Conservation (phyloP, 169 alveolate species). For the Plasmodium gaboni region DNA sequence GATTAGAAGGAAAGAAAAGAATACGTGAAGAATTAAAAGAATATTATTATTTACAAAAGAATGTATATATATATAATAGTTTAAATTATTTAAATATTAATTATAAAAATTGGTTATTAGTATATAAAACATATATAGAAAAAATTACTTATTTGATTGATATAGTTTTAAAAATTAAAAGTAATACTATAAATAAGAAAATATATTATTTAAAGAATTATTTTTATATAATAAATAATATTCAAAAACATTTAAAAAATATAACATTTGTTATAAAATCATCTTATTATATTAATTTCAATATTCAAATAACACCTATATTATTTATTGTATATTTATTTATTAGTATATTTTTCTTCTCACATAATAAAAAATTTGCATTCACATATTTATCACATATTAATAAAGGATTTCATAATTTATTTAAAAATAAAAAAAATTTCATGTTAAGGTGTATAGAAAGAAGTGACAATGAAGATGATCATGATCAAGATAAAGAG, state of each 20-base stretch:
- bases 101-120: slow-evolving; percentile 72
- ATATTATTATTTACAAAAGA: slow-evolving; percentile 16
- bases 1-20: not conserved
- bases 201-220: slow-evolving; percentile 38
- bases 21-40: not conserved
- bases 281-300: slow-evolving; percentile 61
- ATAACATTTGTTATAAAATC: slow-evolving; percentile 49
- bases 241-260: slow-evolving; percentile 38
- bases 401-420: slow-evolving; percentile 53
- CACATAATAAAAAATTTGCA: slow-evolving; percentile 66
- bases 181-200: slow-evolving; percentile 35
- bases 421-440: slow-evolving; percentile 11
- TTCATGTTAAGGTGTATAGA: not conserved
- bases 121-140: slow-evolving; percentile 58
- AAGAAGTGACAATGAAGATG: not conserved
- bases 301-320: slow-evolving; percentile 68
- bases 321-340: slow-evolving; percentile 55
- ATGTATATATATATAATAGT: slow-evolving; percentile 59
- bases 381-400: slow-evolving; percentile 27
- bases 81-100: slow-evolving; percentile 68
- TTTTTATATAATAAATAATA: slow-evolving; percentile 60
- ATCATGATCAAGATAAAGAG: not conserved
- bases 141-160: slow-evolving; percentile 61
- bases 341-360: slow-evolving; percentile 69
- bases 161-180: slow-evolving; percentile 49